Conservation (phyloP, 352 stramenopile genomes). For the Phytophthora vignae region DNA sequence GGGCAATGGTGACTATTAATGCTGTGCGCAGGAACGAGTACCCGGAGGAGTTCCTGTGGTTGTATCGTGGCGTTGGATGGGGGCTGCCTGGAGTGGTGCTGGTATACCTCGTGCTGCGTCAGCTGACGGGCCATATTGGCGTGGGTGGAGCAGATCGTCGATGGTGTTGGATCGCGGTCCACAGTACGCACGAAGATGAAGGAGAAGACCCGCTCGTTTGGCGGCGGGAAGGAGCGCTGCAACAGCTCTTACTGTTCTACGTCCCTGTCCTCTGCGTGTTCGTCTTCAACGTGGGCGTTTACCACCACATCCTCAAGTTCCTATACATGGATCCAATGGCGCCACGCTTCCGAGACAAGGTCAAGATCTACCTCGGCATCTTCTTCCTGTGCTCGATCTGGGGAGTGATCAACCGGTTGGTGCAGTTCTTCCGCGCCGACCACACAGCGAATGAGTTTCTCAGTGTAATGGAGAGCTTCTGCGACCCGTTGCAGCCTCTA, state of each 20-base stretch:
- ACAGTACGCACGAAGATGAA: conserved; percentile 34
- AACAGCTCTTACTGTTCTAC: conserved; percentile 80
- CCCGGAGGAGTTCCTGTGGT: conserved; percentile 65
- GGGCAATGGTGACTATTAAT: neutral
- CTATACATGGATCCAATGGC: conserved; percentile 72
- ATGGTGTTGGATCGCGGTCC: conserved; percentile 83
- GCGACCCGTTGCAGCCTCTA: conserved; percentile 73
- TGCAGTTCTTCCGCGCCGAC: conserved; percentile 59
- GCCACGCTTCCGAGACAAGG: conserved; percentile 60
- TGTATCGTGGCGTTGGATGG: conserved; percentile 75
- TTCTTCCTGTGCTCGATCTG: conserved; percentile 83
- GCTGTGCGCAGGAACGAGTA: conserved; percentile 70
- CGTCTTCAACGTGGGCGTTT: conserved; percentile 71
- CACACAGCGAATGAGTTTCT: conserved; percentile 67
- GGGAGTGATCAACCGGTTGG: conserved; percentile 68
- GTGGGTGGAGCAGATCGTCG: conserved; percentile 71
- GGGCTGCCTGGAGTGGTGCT: conserved; percentile 64
- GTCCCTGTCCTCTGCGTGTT: conserved; percentile 66
- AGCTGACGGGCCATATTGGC: conserved; percentile 75
- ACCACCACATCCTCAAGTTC: conserved; percentile 69
- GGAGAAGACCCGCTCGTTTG: conserved; percentile 46
- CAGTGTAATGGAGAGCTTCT: conserved; percentile 74
- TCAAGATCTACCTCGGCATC: conserved; percentile 72
- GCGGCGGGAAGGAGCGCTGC: conserved; percentile 54
- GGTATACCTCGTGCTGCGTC: conserved; percentile 64